Evolutionary conservation across 2,329 filamentous ascomycete genomes (phyloP).

Genomic region (Neofusicoccum kwambonambiense): DNA sequence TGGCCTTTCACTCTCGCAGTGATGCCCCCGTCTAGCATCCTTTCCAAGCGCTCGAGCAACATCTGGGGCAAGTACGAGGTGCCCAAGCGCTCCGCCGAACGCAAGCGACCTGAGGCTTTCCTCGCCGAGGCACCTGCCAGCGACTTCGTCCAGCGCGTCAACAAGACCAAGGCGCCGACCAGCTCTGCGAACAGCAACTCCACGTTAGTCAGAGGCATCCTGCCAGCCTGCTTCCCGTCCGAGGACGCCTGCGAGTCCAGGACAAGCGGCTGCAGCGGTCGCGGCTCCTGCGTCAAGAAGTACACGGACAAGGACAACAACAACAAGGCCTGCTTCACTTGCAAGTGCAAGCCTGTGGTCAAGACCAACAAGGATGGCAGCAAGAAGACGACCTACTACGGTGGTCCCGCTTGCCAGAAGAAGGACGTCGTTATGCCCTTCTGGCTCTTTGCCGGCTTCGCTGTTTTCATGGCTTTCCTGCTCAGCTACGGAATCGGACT

Average conservation of each 20-base stretch:
- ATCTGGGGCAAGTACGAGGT: conserved; percentile 36
- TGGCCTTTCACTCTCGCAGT: conserved; percentile 37
- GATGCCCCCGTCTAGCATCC: conserved; percentile 32
- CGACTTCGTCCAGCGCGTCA: conserved; percentile 9
- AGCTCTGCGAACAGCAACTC: conserved; percentile 25
- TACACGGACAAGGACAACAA: conserved; percentile 51
- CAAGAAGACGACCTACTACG: conserved; percentile 72
- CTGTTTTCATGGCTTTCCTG: conserved; percentile 65
- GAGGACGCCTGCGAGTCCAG: conserved; percentile 64
- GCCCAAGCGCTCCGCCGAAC: conserved; percentile 14
- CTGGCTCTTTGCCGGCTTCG: conserved; percentile 78
- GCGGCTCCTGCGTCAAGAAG: conserved; percentile 73
- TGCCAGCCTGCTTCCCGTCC: conserved; percentile 74
- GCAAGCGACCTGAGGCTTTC: conserved; percentile 6
- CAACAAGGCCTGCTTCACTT: conserved; percentile 67
- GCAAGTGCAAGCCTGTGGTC: conserved; percentile 66
- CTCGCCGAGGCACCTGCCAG: conserved; percentile 3
- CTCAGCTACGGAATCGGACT: conserved; percentile 71
- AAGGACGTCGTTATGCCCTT: conserved; percentile 85
- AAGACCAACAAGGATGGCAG: conserved; percentile 49
- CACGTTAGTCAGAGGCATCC: conserved; percentile 44
- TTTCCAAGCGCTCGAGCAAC: conserved; percentile 32
- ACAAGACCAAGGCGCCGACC: conserved; percentile 28
- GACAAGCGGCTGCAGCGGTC: conserved; percentile 79
- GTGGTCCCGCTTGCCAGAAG: conserved; percentile 85